phyloP scores from a whole-genome alignment of 805 yeast genomes.

The Metschnikowia gelsemii region DNA sequence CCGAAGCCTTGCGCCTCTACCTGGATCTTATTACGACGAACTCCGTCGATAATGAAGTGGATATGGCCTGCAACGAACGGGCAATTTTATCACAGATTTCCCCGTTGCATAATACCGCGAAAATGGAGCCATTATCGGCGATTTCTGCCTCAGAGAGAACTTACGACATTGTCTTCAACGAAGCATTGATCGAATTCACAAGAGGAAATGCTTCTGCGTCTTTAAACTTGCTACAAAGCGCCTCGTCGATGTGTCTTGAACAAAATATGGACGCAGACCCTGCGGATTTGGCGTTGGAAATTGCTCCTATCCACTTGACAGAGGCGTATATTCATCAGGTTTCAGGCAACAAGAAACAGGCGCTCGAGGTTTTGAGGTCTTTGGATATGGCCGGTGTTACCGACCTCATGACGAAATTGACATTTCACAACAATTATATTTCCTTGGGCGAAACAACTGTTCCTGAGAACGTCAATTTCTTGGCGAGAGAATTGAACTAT shows the following conservation, averaged over 20 bases:
- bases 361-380: conserved; percentile 13
- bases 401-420: conserved; percentile 41
- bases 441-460: conserved; percentile 26
- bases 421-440: conserved; percentile 46
- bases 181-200: conserved; percentile 50
- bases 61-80: conserved; percentile 61
- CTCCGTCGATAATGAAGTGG: conserved; percentile 46
- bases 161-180: conserved; percentile 63
- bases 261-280: conserved; percentile 34
- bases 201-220: conserved; percentile 41
- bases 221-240: conserved; percentile 43
- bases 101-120: conserved; percentile 1
- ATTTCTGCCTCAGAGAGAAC: conserved; percentile 26
- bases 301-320: conserved; percentile 61
- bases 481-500: conserved; percentile 36
- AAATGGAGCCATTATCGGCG: conserved; percentile 7
- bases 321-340: conserved; percentile 52
- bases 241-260: conserved; percentile 42
- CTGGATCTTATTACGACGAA: conserved; percentile 35
- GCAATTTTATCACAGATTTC: conserved; percentile 59
- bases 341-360: conserved; percentile 10
- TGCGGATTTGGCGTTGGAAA: conserved; percentile 50
- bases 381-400: conserved; percentile 27
- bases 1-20: conserved; percentile 48
- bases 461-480: conserved; percentile 21